A percentile compares a stretch with the other conserved stretches of the same genome.
Evolutionary conservation across 352 stramenopile species (phyloP).

Genomic region (Phytophthora capsici): DNA sequence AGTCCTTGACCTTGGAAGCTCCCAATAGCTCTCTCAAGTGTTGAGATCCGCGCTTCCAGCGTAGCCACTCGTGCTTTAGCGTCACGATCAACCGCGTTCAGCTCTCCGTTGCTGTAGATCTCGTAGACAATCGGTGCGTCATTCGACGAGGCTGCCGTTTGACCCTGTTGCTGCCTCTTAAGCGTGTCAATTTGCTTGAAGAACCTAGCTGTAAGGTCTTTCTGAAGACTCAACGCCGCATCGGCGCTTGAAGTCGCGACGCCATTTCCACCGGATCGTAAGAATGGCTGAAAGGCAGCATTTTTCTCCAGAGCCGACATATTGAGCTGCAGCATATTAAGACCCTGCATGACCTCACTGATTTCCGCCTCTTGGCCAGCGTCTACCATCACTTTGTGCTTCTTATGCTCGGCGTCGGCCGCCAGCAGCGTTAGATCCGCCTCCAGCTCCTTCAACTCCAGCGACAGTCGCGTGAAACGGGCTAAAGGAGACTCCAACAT

Average conservation of each 20-base stretch:
- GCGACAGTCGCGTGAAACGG: constrained; percentile 69
- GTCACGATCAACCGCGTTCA: constrained; percentile 72
- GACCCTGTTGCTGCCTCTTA: constrained; percentile 48
- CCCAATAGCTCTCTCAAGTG: constrained; percentile 66
- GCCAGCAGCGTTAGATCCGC: constrained; percentile 65
- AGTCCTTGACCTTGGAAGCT: constrained; percentile 59
- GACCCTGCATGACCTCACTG: constrained; percentile 66
- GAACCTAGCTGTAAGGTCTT: constrained; percentile 73
- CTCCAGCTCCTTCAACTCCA: constrained; percentile 79
- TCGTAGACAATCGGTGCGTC: constrained; percentile 73
- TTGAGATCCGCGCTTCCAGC: constrained; percentile 66
- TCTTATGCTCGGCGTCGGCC: constrained; percentile 44
- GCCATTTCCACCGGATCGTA: constrained; percentile 34
- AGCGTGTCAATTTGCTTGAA: constrained; percentile 72
- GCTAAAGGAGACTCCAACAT: constrained; percentile 69
- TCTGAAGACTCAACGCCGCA: constrained; percentile 61
- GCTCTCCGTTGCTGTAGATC: constrained; percentile 81
- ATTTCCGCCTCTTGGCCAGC: constrained; percentile 71
- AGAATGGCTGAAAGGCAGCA: constrained; percentile 61
- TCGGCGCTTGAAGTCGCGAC: constrained; percentile 32
- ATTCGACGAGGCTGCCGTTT: constrained; percentile 13
- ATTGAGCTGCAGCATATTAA: constrained; percentile 69
- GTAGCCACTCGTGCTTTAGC: constrained; percentile 63
- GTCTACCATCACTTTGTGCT: constrained; percentile 62
- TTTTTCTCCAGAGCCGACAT: constrained; percentile 68